phyloP scores from a whole-genome alignment of 2,329 filamentous ascomycete genomes.

The Metarhizium robertsii region DNA sequence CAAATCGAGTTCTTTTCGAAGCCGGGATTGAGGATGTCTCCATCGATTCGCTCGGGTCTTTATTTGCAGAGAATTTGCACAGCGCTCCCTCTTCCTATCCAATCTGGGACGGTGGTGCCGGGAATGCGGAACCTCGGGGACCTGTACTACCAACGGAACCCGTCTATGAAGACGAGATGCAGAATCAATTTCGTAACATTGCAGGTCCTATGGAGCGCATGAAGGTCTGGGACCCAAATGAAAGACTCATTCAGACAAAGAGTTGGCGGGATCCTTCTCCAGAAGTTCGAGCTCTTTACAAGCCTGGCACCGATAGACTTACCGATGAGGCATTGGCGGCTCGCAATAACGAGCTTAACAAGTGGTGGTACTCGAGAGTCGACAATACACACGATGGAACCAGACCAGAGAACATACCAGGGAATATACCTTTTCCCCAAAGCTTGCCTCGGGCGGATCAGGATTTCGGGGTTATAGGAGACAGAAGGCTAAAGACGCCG shows the following conservation, averaged over 20 bases:
- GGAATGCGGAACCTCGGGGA: neutral
- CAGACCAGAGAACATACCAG: neutral
- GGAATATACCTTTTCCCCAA: neutral
- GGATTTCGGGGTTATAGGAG: conserved; percentile 2
- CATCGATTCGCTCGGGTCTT: neutral
- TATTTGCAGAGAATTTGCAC: neutral
- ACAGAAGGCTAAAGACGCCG: neutral
- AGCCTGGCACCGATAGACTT: conserved; percentile 11
- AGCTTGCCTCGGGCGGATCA: neutral
- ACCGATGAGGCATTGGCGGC: conserved; percentile 14
- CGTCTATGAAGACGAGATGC: neutral
- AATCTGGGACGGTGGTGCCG: neutral
- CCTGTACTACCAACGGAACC: neutral
- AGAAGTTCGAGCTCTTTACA: conserved; percentile 3
- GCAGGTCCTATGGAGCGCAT: neutral
- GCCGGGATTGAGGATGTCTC: conserved; percentile 12
- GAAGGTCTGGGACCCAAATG: neutral
- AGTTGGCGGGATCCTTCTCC: conserved; percentile 2
- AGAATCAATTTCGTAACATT: neutral
- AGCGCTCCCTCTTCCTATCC: neutral
- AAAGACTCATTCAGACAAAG: neutral
- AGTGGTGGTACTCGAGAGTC: conserved; percentile 8
- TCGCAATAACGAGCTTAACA: conserved; percentile 2
- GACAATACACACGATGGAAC: neutral
- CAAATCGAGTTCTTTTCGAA: conserved; percentile 13